Evolutionary conservation across 352 stramenopile genomes (phyloP), one percentile per base, ranked within the genome.

Genomic region (Globisporangium viniferum): DNA sequence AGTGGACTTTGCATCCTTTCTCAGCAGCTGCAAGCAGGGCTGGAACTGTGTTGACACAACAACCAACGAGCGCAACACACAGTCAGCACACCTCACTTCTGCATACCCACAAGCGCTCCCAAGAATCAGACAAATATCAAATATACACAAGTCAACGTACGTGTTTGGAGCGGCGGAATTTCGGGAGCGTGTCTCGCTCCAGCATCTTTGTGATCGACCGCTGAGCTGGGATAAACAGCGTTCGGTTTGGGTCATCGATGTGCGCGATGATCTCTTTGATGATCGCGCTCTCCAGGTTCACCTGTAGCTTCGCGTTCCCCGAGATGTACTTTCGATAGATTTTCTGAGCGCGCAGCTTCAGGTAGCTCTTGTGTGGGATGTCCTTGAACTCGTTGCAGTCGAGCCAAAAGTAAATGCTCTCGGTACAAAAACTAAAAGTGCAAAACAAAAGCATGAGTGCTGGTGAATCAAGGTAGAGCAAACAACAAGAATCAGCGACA

Each of bases 321-420:
- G 75, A 81, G 67, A 90, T 92, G 73, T 92, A 92, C 70, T 92
- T 92, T 62, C 84, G 80, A 60, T 80, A 92, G 54, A 92, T 92
- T 67, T 92, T 92, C 64, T 92, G 84, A 2, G 84, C 82, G 18
- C 84, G 77, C n/a, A 90, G 68, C 62, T 89, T 90, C 62, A 92
- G 77, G 66, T 92, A 92, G 49, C 75, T 89, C 54, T 75, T 75
- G 68, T 92, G 84, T 20, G 84, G 82, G 36, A 90, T 92, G 62
- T 89, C 79, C 67, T 92, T 90, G 71, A 82, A 92, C 71, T 92
- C 82, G 74, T 89, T 88, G 80, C 84, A 92, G 60, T 92, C 84
- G 46, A 92, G 79, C 84, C 84, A 92, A 68, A 92, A 92, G 84
- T 90, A 92, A 62, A 92, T 89, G 62, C 82, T 92, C 59, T 92